A percentile compares a stretch with the other conserved stretches of the same genome.
Conservation (phyloP, 257 asterid genomes). For the Jacaranda mimosifolia region DNA sequence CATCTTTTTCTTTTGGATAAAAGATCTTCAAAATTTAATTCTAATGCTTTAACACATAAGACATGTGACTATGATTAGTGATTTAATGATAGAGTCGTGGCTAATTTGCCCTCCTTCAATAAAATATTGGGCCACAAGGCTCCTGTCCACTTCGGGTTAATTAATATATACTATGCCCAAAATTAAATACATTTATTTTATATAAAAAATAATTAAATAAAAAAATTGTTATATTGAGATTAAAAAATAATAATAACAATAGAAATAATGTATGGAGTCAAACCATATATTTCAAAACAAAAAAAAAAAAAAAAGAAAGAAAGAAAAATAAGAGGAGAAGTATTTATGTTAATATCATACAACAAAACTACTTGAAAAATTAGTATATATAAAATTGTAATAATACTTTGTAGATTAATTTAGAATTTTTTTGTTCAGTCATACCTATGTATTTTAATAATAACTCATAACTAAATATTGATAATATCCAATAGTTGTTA, state of each 20-base stretch:
- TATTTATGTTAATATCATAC: too few relatives aligned
- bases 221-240: not conserved
- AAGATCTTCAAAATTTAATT: not conserved
- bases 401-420: too few relatives aligned
- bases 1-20: not conserved
- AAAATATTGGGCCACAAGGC: not conserved
- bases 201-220: not conserved
- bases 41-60: not conserved
- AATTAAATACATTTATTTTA: not conserved
- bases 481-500: too few relatives aligned
- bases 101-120: not conserved
- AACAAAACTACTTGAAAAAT: too few relatives aligned
- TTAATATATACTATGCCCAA: not conserved
- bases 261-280: too few relatives aligned
- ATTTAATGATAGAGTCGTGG: conserved; percentile 31
- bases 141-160: not conserved
- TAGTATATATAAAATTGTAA: too few relatives aligned
- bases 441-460: not conserved
- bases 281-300: too few relatives aligned
- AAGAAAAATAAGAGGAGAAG: too few relatives aligned
- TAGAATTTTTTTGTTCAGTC: too few relatives aligned
- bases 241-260: too few relatives aligned
- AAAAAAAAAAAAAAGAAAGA: too few relatives aligned
- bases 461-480: not conserved
- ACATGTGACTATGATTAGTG: conserved; percentile 13